Percentiles rank a stretch among this genome's conserved stretches.
These are phyloP conservation scores for Fusarium luffae DNA, from an alignment of 2,329 filamentous ascomycete species.

Conservation along the genomic window DNA sequence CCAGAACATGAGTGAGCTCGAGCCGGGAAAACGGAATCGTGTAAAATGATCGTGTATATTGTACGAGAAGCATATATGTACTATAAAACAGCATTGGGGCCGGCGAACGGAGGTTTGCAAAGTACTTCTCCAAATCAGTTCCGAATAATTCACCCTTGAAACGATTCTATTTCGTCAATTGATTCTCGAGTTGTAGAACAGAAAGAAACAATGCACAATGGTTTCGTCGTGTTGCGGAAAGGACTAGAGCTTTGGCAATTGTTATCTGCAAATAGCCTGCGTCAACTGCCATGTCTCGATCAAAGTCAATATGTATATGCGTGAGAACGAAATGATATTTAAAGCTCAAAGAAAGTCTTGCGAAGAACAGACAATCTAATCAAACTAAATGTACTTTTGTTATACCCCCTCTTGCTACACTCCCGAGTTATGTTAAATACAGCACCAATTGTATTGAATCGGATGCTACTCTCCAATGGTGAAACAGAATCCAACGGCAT, in stretches of 20 bases:
- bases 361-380: background rate
- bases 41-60: conserved; percentile 45
- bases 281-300: background rate
- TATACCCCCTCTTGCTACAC: background rate
- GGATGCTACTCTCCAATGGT: background rate
- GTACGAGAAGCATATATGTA: conserved; percentile 45
- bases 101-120: conserved; percentile 36
- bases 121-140: conserved; percentile 41
- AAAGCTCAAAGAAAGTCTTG: background rate
- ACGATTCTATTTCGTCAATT: background rate
- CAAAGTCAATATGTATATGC: background rate
- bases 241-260: background rate
- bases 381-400: background rate
- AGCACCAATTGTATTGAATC: background rate
- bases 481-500: conserved; percentile 18
- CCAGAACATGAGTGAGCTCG: conserved; percentile 1
- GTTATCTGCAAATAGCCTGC: no score
- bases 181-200: background rate
- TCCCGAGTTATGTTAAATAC: background rate
- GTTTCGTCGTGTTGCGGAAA: background rate
- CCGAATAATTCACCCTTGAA: conserved; percentile 10
- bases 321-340: background rate
- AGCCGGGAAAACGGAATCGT: conserved; percentile 16
- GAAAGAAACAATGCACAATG: background rate
- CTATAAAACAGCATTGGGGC: conserved; percentile 45